Percentiles rank a stretch among this genome's conserved stretches.
Evolutionary conservation across 768 basidiomycete genomes (phyloP).

Genomic region (Scleroderma bovista): DNA sequence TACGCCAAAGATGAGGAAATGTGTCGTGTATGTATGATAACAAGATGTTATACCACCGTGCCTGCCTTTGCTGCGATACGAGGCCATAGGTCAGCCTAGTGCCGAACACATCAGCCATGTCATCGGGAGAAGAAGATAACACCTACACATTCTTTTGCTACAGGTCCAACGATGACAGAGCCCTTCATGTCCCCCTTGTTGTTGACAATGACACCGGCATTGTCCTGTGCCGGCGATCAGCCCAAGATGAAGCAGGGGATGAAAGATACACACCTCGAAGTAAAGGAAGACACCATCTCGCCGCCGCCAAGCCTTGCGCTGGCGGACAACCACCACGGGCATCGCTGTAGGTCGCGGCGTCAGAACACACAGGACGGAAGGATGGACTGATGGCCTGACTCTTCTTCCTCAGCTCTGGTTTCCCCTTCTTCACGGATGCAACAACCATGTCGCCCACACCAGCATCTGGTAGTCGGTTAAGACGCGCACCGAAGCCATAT

Average conservation of each 20-base stretch:
- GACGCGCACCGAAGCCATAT: slow-evolving; percentile 90
- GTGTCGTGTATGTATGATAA: background rate
- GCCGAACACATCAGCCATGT: background rate
- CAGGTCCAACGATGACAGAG: slow-evolving; percentile 91
- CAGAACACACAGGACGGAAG: slow-evolving; percentile 2
- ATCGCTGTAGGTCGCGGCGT: slow-evolving; percentile 55
- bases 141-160: slow-evolving; percentile 99
- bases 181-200: slow-evolving; percentile 99
- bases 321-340: slow-evolving; percentile 95
- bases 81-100: slow-evolving; percentile 93
- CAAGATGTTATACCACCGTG: slow-evolving; percentile 79
- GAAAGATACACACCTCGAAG: slow-evolving; percentile 63
- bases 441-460: slow-evolving; percentile 95
- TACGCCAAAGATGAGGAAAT: background rate
- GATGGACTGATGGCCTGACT: slow-evolving; percentile 44
- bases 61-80: slow-evolving; percentile 99
- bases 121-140: background rate
- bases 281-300: slow-evolving; percentile 98
- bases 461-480: slow-evolving; percentile 96
- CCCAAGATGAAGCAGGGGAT: background rate
- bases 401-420: slow-evolving; percentile 99
- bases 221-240: slow-evolving; percentile 49
- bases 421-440: slow-evolving; percentile 98
- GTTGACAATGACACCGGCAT: slow-evolving; percentile 96
- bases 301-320: slow-evolving; percentile 98